Evolutionary conservation across 768 basidiomycete genomes (phyloP), one percentile per base, ranked within the genome.

Genomic region (Termitomyces sp.): DNA sequence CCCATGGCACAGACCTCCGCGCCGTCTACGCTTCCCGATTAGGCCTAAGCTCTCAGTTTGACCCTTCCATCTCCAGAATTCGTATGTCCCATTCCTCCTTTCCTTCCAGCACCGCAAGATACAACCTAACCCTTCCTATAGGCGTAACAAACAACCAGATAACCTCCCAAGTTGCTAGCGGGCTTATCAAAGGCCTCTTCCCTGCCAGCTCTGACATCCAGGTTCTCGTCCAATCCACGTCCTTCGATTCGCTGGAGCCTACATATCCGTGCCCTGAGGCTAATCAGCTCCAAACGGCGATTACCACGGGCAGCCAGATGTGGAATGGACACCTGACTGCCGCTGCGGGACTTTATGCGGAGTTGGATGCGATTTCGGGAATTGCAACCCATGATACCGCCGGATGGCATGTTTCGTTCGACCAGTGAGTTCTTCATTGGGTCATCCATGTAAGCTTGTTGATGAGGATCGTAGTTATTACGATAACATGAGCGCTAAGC

Each of bases 131-230:
- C 33, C 10, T 53, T 45, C 12, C 8, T 35, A 6, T 50, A 78
- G 77, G 78, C 5, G 78, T 80, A 5, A 81, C 80, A 2, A 79
- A 79, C 67, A 81, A 81, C 50, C 73, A 71, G 17, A 78, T 81
- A 30, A 80, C 80, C 10, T 80, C 79, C 0, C 78, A 81, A 68
- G 77, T 80, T 1, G 78, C 79, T 17, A 75, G 75, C 17, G 77
- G 75, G 1, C 70, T 80, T 15, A 60, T 78, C 21, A 67, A 67
- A 46, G 78, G 79, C 2, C 66, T 81, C 10, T 80, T 80, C 64
- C 78, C 80, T 3, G 58, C 50, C 14, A 71, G 74, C 40, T 50
- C 62, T 8, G 62, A 68, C 30, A 58, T 68, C 12, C 64, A 72
- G 8, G 76, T 72, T 2, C 51, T 73, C 17, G 70, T 80, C 37